Percentiles rank a stretch among this genome's conserved stretches.
Conservation (phyloP, 179 eudicot species). For the Gypsophila paniculata region DNA sequence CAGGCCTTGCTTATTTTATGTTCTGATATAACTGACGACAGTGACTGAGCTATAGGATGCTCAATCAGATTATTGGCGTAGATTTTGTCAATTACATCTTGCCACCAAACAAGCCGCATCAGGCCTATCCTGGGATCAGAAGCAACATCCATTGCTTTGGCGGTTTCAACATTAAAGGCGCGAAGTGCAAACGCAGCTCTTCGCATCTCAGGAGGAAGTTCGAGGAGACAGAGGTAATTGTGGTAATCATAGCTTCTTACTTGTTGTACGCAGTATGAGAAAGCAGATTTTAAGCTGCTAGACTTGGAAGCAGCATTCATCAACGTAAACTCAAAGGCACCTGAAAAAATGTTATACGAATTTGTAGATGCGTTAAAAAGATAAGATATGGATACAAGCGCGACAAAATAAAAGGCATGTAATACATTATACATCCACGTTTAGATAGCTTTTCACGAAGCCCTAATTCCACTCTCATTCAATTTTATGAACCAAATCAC, state of each 20-base stretch:
- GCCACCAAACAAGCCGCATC: slow-evolving; percentile 98
- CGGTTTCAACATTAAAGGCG: slow-evolving; percentile 88
- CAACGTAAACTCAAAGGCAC: slow-evolving; percentile 13
- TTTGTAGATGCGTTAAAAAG: background rate
- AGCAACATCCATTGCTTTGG: slow-evolving; percentile 93
- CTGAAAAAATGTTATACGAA: slow-evolving; percentile 15
- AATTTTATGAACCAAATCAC: background rate
- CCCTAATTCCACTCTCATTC: too few species aligned
- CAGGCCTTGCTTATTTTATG: slow-evolving; percentile 67
- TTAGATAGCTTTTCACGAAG: too few species aligned
- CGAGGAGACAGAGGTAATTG: slow-evolving; percentile 89
- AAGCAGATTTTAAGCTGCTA: slow-evolving; percentile 54
- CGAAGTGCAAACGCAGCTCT: slow-evolving; percentile 93
- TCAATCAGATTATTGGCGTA: slow-evolving; percentile 65
- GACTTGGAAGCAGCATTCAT: slow-evolving; percentile 63
- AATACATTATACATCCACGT: background rate
- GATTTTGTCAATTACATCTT: slow-evolving; percentile 80
- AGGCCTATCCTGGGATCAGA: slow-evolving; percentile 93
- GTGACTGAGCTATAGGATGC: slow-evolving; percentile 87
- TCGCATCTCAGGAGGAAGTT: slow-evolving; percentile 78
- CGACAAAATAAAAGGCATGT: background rate
- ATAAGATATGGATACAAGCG: background rate
- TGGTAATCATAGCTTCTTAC: slow-evolving; percentile 89
- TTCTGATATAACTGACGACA: slow-evolving; percentile 56
- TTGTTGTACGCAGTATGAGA: slow-evolving; percentile 90